Base-by-base conservation (phyloP, 768 basidiomycete genomes). In the Lactarius sanguifluus region DNA sequence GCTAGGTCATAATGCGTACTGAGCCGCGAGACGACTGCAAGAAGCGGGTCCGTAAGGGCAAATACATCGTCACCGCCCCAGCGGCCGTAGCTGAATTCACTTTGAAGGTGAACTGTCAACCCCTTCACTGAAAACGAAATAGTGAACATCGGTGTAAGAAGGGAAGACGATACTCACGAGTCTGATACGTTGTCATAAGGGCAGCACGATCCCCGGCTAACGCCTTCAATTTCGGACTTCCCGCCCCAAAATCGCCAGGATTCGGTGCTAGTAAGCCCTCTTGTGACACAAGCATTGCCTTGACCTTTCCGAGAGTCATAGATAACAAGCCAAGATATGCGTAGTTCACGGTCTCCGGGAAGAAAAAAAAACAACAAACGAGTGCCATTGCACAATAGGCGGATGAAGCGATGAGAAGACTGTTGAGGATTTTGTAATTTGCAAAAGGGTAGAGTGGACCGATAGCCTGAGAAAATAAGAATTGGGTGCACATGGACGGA, bases 271-370 rank as follows among this genome's bases (percentile, higher is more conserved):
- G 65, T 1, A 77, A 70, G n/a, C 71, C 67, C 2, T 78, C 76
- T 65, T 80, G 80, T 56, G 76, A 63, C 16, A 67, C 68, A 0
- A 81, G 64, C 23, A 80, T 65, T 30, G 54, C 59, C 65, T 74
- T 67, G 15, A 79, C 57, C 30, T 74, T 73, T 16, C 71, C 72
- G 2, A 81, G 72, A 41, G 78, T 74, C 9, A 59, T 71, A 5
- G 73, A 73, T 25, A 76, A 57, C 16, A 69, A 72, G 32, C 69
- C 70, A 62, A 83, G 75, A 34, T 76, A 75, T 7, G 76, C 71
- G 59, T 83, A 81, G 66, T 81, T 80, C 61, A 86, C 74, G 0
- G 83, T 79, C 70, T 85, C 79, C 5, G 86, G 86, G 72, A 86
- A 87, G 57, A 85, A 73, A 61, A 85, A 69, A 9, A 82, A 61